Base-by-base conservation (phyloP, 2,329 filamentous ascomycete genomes). In the Sporothrix inflata region DNA sequence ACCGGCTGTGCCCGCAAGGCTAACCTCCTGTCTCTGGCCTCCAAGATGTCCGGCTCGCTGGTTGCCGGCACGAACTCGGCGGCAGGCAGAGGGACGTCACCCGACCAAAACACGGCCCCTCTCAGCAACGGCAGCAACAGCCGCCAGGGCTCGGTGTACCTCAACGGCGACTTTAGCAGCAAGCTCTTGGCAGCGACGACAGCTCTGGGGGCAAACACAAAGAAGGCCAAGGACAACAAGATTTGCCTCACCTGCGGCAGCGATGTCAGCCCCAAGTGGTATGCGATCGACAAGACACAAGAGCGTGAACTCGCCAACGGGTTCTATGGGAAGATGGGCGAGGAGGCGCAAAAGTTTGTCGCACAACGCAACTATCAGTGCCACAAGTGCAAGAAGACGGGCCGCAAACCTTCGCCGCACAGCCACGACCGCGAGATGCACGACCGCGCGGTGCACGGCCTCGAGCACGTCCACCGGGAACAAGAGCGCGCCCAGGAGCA, bases 1-100 rank as follows among this genome's bases (percentile, higher is more conserved):
- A 98, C 94, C 2, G 96, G 96, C 38, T 98, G 95, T 21, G 93
- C 96, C 27, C 91, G 96, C 71, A 98, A 97, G 81, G 95, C 96
- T 27, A 96, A 93, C 73, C 87, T 96, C 55, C 88, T 91, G 78
- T 89, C 88, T 72, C 86, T 88, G 68, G 89, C 88, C 38, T 87
- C 88, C 14, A 93, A 91, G 79, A 82, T 81, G 77, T 49, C 65
- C 1, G 49, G 49, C 27, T n/a, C 67, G 27, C 57, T 55, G 12
- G 49, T 51, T 19, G 27, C 45, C 11, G 65, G 65, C 16, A 19
- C 45, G 16, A 49, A 47, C 65, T 27, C 27, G 40, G 45, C 16
- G 12, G 24, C 42, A 16, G 42, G 65, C 19, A 30, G 65, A 49
- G 30, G 65, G 1, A 53, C 42, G 40, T 66, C 45, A 4, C 45